These are phyloP conservation scores for Kentomonas sorsogonicus DNA, from an alignment of 208 protist genomes.

Conservation along the genomic window DNA sequence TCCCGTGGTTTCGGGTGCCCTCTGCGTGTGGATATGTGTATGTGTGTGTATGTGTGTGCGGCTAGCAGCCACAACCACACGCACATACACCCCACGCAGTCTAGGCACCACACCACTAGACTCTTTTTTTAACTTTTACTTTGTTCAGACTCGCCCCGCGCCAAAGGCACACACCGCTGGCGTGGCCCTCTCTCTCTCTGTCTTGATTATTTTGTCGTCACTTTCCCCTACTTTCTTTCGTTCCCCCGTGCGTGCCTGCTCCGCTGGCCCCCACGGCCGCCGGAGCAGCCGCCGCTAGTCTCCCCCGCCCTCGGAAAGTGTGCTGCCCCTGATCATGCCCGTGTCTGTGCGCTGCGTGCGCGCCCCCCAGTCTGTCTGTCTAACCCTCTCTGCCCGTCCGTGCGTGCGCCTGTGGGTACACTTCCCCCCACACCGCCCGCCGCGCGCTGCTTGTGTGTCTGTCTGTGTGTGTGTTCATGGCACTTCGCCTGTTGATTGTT, in stretches of 20 bases:
- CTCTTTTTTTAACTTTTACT: background rate
- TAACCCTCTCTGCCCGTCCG: slow-evolving; percentile 9
- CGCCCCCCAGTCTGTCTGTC: slow-evolving; percentile 6
- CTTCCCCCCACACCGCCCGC: too few relatives aligned
- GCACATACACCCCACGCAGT: background rate
- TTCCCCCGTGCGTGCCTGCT: too few relatives aligned
- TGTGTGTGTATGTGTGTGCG: background rate
- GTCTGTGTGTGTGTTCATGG: slow-evolving; percentile 6
- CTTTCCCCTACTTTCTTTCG: background rate
- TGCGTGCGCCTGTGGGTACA: slow-evolving; percentile 11
- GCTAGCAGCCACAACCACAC: background rate
- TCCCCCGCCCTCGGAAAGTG: too few relatives aligned
- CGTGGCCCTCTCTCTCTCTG: background rate
- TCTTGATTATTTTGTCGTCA: background rate
- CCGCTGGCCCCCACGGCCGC: too few relatives aligned
- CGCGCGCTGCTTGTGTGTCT: too few relatives aligned
- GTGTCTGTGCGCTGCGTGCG: too few relatives aligned
- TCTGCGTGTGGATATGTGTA: background rate
- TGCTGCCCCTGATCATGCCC: too few relatives aligned
- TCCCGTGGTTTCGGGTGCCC: background rate
- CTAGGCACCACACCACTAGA: background rate
- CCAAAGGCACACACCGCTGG: background rate
- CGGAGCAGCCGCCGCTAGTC: too few relatives aligned
- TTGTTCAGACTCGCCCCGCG: too few relatives aligned
- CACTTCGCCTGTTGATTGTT: background rate